These are phyloP conservation scores for Melaleuca quinquenervia DNA, from an alignment of 345 rosid genomes.

Conservation along the genomic window DNA sequence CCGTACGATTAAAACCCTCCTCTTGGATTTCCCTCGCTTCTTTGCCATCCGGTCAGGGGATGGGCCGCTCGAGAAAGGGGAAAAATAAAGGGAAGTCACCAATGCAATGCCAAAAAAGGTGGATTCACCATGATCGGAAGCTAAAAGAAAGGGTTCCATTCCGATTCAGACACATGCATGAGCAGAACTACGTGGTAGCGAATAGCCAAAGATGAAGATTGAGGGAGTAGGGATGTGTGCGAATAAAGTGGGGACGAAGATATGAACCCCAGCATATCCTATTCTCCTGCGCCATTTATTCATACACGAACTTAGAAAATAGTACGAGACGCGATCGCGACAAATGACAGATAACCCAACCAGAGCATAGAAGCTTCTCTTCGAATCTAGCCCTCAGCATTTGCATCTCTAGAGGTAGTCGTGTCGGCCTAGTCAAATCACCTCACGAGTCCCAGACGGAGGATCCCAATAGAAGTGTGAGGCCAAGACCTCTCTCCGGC, in stretches of 20 bases:
- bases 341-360: background rate
- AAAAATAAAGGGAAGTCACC: background rate
- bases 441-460: slow-evolving; percentile 41
- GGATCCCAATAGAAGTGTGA: slow-evolving; percentile 62
- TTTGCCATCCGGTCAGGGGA: no score
- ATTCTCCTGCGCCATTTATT: background rate
- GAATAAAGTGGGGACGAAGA: rapidly evolving
- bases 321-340: rapidly evolving
- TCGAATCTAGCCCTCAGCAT: background rate
- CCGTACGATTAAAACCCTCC: no score
- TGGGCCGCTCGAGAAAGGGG: background rate
- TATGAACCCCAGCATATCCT: background rate
- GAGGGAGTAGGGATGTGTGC: background rate
- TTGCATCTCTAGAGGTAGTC: background rate
- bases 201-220: background rate
- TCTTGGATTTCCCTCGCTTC: no score
- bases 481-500: slow-evolving; percentile 83
- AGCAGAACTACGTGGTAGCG: background rate
- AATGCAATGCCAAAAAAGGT: background rate
- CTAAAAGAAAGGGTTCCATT: background rate
- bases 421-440: background rate
- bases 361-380: background rate
- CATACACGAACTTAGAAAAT: background rate
- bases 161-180: background rate
- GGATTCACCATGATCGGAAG: background rate